These are phyloP conservation scores for Cordyceps javanica DNA, from an alignment of 2,329 filamentous ascomycete species.

Conservation along the genomic window DNA sequence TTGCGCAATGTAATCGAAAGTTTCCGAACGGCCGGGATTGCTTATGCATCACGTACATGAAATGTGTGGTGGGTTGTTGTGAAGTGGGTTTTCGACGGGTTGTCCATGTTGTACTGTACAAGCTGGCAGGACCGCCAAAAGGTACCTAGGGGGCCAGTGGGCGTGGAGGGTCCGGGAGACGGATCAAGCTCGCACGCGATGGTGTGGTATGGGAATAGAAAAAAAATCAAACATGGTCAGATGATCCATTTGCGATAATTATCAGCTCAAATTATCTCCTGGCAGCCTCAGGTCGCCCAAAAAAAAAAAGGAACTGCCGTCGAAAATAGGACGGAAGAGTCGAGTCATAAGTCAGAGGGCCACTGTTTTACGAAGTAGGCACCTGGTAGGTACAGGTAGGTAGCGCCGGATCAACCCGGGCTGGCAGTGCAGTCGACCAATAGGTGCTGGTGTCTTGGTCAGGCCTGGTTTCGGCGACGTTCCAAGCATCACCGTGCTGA, in stretches of 20 bases:
- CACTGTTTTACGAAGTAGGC: not conserved
- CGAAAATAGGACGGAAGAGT: slow-evolving; percentile 9
- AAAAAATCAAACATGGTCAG: not conserved
- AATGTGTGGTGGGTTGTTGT: not conserved
- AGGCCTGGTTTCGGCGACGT: slow-evolving; percentile 4
- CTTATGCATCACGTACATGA: not conserved
- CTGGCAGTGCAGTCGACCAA: not conserved
- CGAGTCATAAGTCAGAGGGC: not conserved
- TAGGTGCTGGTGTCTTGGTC: not conserved
- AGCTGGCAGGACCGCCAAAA: not conserved
- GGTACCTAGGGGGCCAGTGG: too few relatives aligned
- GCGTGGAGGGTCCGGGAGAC: too few relatives aligned
- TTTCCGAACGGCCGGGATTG: not conserved
- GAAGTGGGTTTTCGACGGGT: not conserved
- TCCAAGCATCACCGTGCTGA: not conserved
- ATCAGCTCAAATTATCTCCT: not conserved
- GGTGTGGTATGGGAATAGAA: not conserved
- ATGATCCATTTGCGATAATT: slow-evolving; percentile 3
- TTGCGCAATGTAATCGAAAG: not conserved
- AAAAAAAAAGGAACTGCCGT: not conserved
- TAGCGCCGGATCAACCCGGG: slow-evolving; percentile 9
- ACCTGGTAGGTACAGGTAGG: too few relatives aligned
- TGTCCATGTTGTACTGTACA: not conserved
- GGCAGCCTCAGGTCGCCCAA: not conserved
- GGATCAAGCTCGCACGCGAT: too few relatives aligned